phyloP scores from a whole-genome alignment of 2,329 filamentous ascomycete genomes.

The Penicillium sp. region DNA sequence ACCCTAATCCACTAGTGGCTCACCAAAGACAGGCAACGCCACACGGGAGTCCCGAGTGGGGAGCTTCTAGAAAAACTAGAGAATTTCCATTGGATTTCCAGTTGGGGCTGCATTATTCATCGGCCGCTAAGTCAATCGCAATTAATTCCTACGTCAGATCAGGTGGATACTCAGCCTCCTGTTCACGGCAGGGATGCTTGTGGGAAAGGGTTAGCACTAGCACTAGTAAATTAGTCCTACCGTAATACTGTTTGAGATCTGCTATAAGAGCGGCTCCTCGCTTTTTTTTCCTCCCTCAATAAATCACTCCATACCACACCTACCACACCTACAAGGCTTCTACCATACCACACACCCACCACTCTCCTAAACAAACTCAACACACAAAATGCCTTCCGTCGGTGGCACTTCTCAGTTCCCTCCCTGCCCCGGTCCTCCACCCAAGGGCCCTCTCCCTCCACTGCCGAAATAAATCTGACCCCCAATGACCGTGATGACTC shows the following conservation, averaged over 20 bases:
- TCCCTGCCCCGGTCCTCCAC: constrained; percentile 41
- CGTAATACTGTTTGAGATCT: constrained; percentile 7
- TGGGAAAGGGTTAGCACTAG: constrained; percentile 14
- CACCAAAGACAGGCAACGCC: constrained; percentile 7
- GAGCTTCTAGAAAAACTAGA: constrained; percentile 27
- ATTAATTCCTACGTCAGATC: constrained; percentile 29
- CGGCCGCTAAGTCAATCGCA: constrained; percentile 13
- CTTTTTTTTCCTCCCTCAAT: constrained; percentile 8
- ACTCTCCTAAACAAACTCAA: constrained; percentile 1
- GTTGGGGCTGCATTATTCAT: constrained; percentile 23
- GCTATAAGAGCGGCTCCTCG: constrained; percentile 20
- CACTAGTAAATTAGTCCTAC: constrained; percentile 18
- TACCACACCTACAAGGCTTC: background rate
- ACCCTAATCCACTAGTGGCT: constrained; percentile 8
- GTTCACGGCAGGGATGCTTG: constrained; percentile 30
- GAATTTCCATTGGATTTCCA: constrained; percentile 26
- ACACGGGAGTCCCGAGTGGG: constrained; percentile 19
- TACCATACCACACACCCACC: background rate
- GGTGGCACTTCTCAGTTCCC: constrained; percentile 37
- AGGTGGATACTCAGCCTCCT: constrained; percentile 30
- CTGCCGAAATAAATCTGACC: constrained; percentile 36
- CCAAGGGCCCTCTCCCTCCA: constrained; percentile 41
- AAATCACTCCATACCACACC: background rate
- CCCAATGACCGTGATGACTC: constrained; percentile 36
- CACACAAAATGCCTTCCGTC: constrained; percentile 37